These are phyloP conservation scores for Nemania sp. DNA, from an alignment of 2,329 filamentous ascomycete species.

Conservation along the genomic window DNA sequence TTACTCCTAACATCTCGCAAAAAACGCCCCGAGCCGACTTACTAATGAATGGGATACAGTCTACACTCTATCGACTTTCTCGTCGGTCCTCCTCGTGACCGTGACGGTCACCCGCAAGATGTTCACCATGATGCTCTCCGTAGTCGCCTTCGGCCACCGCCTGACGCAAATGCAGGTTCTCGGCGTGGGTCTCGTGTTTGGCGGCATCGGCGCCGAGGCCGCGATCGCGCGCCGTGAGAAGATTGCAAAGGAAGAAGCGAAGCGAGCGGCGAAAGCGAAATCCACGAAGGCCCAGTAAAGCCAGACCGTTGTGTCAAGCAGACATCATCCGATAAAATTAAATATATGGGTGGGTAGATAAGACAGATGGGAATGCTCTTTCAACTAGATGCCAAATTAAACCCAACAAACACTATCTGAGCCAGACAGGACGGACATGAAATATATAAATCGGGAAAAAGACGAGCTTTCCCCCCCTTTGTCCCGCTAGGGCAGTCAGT, in stretches of 20 bases:
- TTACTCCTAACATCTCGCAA: not conserved
- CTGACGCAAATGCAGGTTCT: constrained; percentile 90
- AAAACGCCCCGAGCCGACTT: constrained; percentile 28
- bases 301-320: not conserved
- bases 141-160: constrained; percentile 90
- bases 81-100: constrained; percentile 87
- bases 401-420: no score
- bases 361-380: no score
- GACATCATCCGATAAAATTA: no score
- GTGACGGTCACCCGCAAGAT: constrained; percentile 98
- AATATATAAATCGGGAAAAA: not conserved
- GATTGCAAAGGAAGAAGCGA: constrained; percentile 73
- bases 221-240: constrained; percentile 82
- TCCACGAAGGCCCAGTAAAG: constrained; percentile 31
- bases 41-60: constrained; percentile 50
- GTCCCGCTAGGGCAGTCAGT: no score
- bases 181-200: constrained; percentile 90
- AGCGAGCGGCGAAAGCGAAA: constrained; percentile 50
- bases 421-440: not conserved
- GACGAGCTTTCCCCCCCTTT: not conserved
- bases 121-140: constrained; percentile 97
- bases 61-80: constrained; percentile 92
- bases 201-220: constrained; percentile 90
- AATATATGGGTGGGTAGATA: no score
- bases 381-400: no score